Percentiles rank a stretch among this genome's conserved stretches.
Evolutionary conservation across 2,329 filamentous ascomycete species (phyloP).

Genomic region (Xenoacremonium recifei): DNA sequence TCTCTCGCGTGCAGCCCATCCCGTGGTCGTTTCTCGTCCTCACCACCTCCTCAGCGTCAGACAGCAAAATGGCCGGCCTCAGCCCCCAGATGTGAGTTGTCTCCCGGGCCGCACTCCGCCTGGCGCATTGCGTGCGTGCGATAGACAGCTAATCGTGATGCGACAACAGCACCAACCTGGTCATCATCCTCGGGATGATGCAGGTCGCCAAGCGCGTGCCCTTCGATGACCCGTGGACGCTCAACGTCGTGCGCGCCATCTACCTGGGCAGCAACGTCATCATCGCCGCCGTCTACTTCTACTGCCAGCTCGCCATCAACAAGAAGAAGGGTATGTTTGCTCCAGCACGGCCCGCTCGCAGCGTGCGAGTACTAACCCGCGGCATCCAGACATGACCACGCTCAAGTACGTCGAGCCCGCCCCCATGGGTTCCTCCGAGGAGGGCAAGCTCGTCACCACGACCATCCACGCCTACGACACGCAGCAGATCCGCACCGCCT

Average conservation of each 20-base stretch:
- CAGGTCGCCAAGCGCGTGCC: constrained; percentile 95
- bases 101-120: too few relatives aligned
- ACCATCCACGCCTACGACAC: constrained; percentile 95
- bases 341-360: too few relatives aligned
- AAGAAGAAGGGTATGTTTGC: constrained; percentile 83
- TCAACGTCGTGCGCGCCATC: constrained; percentile 54
- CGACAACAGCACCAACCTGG: constrained; percentile 79
- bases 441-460: constrained; percentile 94
- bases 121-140: too few relatives aligned
- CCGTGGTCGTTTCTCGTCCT: constrained; percentile 4
- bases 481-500: constrained; percentile 76
- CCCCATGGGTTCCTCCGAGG: constrained; percentile 88
- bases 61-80: constrained; percentile 56
- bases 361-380: constrained; percentile 10
- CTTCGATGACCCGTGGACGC: constrained; percentile 75
- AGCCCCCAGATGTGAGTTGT: constrained; percentile 63
- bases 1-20: constrained; percentile 10
- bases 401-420: constrained; percentile 98
- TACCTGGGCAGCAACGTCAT: constrained; percentile 69
- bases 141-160: too few relatives aligned
- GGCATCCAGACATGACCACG: constrained; percentile 79
- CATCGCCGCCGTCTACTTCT: constrained; percentile 82
- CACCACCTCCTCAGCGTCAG: constrained; percentile 5
- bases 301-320: constrained; percentile 82
- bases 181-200: constrained; percentile 97